phyloP scores from a whole-genome alignment of 305 asterid species.

The Solanum chacoense region DNA sequence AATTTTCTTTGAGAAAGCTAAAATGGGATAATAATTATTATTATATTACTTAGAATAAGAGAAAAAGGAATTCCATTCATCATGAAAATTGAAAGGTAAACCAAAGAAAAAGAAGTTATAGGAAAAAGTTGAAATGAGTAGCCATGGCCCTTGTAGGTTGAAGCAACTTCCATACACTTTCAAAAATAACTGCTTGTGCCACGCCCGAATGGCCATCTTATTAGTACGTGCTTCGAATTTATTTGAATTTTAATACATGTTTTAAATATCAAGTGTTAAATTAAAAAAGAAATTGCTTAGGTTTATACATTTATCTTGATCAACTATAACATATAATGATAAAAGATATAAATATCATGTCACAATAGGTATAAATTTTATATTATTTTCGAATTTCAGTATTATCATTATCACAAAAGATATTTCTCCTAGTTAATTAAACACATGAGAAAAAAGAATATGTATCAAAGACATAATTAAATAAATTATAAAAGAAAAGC shows the following conservation, averaged over 20 bases:
- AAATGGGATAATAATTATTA: not conserved
- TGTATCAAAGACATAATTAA: not conserved
- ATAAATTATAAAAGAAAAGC: not conserved
- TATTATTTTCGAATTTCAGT: not conserved
- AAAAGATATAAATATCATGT: not conserved
- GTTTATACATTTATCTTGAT: not conserved
- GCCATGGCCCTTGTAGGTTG: slow-evolving; percentile 16
- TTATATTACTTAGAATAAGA: not conserved
- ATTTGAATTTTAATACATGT: no score
- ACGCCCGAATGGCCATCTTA: not conserved
- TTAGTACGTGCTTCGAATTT: no score
- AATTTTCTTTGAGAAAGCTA: not conserved
- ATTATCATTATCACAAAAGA: not conserved
- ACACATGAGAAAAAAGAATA: not conserved
- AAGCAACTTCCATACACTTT: not conserved
- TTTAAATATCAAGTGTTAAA: no score
- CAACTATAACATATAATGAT: not conserved
- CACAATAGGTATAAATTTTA: not conserved
- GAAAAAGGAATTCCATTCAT: not conserved
- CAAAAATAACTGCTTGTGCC: not conserved
- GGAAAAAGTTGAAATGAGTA: not conserved
- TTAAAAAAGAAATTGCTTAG: not conserved
- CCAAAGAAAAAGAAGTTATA: not conserved
- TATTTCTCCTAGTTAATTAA: not conserved
- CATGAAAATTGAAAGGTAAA: not conserved